phyloP scores from a whole-genome alignment of 1,284 basidiomycete genomes.

The Ustilago nuda region DNA sequence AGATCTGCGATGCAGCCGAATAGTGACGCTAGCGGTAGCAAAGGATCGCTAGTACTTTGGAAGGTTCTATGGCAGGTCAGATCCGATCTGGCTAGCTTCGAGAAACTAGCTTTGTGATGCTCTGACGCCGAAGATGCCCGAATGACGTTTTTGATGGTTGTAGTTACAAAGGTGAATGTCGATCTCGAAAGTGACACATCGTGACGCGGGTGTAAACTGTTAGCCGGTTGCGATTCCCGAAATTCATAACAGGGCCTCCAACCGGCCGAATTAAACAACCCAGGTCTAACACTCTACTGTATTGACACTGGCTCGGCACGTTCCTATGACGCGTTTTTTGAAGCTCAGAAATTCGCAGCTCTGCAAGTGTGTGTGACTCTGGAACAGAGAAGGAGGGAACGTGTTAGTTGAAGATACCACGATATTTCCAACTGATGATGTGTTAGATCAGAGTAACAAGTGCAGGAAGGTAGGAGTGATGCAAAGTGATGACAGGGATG shows the following conservation, averaged over 20 bases:
- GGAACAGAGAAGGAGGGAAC: no score
- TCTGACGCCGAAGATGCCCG: slow-evolving; percentile 2
- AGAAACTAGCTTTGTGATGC: background rate
- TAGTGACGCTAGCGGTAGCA: background rate
- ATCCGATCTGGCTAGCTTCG: background rate
- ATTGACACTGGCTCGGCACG: background rate
- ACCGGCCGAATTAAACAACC: slow-evolving; percentile 4
- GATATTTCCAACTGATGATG: no score
- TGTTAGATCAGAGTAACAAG: no score
- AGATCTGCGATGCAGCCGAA: slow-evolving; percentile 3
- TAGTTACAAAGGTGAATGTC: slow-evolving; percentile 10
- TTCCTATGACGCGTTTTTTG: slow-evolving; percentile 8
- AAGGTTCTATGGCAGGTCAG: background rate
- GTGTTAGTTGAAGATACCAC: no score
- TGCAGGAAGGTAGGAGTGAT: no score
- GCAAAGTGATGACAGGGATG: no score
- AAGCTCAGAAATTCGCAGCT: background rate
- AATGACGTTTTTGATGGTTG: background rate
- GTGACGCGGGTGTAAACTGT: slow-evolving; percentile 12
- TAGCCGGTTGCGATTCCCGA: slow-evolving; percentile 8
- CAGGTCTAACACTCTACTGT: background rate
- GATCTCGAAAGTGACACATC: slow-evolving; percentile 14
- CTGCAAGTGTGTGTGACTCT: background rate
- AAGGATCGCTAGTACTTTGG: background rate
- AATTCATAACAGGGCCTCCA: background rate